Evolutionary conservation across 164 flowering plant species (phyloP).

Genomic region (Stephania japonica): DNA sequence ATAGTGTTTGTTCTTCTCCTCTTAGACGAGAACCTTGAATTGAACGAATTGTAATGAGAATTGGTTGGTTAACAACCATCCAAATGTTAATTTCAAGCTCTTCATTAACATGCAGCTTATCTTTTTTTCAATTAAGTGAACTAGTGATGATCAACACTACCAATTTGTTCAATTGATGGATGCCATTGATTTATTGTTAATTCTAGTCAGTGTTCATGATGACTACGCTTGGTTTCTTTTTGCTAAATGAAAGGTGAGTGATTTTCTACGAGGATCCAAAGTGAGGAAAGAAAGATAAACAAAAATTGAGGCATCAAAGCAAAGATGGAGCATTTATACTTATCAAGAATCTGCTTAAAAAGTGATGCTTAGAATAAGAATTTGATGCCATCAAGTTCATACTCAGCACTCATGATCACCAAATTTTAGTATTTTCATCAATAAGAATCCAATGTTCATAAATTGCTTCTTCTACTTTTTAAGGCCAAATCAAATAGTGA

Average conservation of each 20-base stretch:
- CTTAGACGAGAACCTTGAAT: slow-evolving; percentile 15
- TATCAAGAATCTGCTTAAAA: slow-evolving; percentile 13
- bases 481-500: neutral
- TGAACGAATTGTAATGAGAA: neutral
- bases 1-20: slow-evolving; percentile 14
- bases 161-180: neutral
- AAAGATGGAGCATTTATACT: slow-evolving; percentile 7
- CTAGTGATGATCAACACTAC: neutral
- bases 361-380: slow-evolving; percentile 12
- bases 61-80: neutral
- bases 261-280: slow-evolving; percentile 17
- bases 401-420: slow-evolving; percentile 12
- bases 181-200: too few relatives aligned
- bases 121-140: neutral
- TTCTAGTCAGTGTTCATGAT: too few relatives aligned
- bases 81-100: neutral
- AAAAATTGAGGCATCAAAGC: slow-evolving; percentile 16
- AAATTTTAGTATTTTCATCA: neutral
- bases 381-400: neutral
- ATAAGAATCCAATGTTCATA: neutral
- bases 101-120: neutral
- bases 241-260: slow-evolving; percentile 3
- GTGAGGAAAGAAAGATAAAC: slow-evolving; percentile 4
- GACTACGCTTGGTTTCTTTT: neutral
- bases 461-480: neutral